Base-by-base conservation (phyloP, 495 filamentous ascomycete species). In the Xylaria sp. region DNA sequence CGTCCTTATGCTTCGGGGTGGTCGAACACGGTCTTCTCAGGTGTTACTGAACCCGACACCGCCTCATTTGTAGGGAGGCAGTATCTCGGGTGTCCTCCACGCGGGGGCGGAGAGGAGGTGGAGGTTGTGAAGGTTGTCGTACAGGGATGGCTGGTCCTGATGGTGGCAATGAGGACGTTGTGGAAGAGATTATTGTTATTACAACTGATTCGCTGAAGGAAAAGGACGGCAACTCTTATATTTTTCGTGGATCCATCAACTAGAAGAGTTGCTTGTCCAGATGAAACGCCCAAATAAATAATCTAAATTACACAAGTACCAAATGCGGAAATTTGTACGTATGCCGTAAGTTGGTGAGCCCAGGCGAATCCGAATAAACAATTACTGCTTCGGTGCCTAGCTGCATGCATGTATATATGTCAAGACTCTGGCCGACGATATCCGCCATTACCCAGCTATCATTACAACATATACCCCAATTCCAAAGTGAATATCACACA, bases 261-360 rank as follows among this genome's bases (percentile, higher is more conserved):
- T 52, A 9, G 3, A 52, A 12, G n/a, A 52, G n/a, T 52, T 52
- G 11, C n/a, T 52, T 9, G 24, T 26, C 5, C n/a, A 52, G n/a
- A 52, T 52, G 1, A 52, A 9, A 52, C 5, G n/a, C 15, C 5
- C 21, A 26, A 52, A 52, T 58, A 77, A 11, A 44, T 44, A 44
- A 44, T 44, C 15, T 17, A 15, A 44, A n/a, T n/a, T n/a, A n/a
- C n/a, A n/a, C n/a, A n/a, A n/a, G 14, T 44, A 44, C 41, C 12
- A 44, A 44, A 2, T 44, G 12, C 12, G 0, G 12, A 17, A 44
- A 44, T 11, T 7, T 41, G 40, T 50, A n/a, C n/a, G n/a, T n/a
- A n/a, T n/a, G n/a, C n/a, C n/a, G n/a, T n/a, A n/a, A n/a, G n/a
- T n/a, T n/a, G n/a, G n/a, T n/a, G n/a, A n/a, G n/a, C n/a, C n/a